Conservation (phyloP, 352 stramenopile genomes). For the Phytophthora pluvialis region DNA sequence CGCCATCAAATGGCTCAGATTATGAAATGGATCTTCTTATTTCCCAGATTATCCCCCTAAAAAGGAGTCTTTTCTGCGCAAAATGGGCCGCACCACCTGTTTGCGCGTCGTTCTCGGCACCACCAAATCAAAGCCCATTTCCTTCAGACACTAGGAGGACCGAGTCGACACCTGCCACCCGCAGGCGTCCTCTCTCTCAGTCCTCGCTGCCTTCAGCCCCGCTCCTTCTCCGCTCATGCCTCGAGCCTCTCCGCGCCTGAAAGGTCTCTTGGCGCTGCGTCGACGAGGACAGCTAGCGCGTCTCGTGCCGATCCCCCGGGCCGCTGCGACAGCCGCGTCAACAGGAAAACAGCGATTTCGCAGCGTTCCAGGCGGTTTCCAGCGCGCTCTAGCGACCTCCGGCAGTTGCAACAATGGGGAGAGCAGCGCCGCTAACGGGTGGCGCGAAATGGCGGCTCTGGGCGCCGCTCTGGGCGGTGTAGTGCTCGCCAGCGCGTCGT, state of each 20-base stretch:
- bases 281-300: slow-evolving; percentile 23
- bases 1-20: no score
- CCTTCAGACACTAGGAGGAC: slow-evolving; percentile 18
- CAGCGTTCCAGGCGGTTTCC: slow-evolving; percentile 4
- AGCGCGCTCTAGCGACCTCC: slow-evolving; percentile 7
- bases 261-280: slow-evolving; percentile 28
- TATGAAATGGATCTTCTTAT: no score
- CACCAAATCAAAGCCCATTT: slow-evolving; percentile 18
- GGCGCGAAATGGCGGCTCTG: slow-evolving; percentile 24
- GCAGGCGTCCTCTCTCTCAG: slow-evolving; percentile 10
- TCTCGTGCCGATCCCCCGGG: neutral
- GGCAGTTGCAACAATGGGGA: slow-evolving; percentile 27
- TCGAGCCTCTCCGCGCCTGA: slow-evolving; percentile 16
- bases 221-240: slow-evolving; percentile 23
- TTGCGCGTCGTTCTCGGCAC: slow-evolving; percentile 23
- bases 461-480: slow-evolving; percentile 23
- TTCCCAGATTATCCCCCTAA: no score
- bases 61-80: neutral
- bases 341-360: slow-evolving; percentile 5
- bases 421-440: neutral
- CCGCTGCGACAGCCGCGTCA: neutral
- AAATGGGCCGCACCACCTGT: slow-evolving; percentile 1
- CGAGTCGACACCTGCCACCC: slow-evolving; percentile 14
- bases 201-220: neutral
- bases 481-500: slow-evolving; percentile 13